Conservation (phyloP, 139 green algal species). For the Chlamydomonas urium region DNA sequence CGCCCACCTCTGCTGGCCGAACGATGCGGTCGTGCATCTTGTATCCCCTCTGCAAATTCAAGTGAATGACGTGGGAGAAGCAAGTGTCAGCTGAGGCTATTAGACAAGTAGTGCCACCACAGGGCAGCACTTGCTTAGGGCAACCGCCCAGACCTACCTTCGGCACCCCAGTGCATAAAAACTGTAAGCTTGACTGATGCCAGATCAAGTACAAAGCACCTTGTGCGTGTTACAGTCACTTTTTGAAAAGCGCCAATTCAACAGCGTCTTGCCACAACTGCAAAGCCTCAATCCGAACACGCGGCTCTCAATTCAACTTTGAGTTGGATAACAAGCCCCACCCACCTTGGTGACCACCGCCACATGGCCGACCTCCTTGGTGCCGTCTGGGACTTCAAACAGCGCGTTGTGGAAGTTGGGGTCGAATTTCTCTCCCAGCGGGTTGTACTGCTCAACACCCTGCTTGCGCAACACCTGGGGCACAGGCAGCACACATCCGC, state of each 20-base stretch:
- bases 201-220: not conserved
- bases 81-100: not conserved
- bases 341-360: slow-evolving; percentile 70
- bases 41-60: slow-evolving; percentile 72
- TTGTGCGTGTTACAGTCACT: not conserved
- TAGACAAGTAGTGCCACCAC: not conserved
- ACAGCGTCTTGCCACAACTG: not conserved
- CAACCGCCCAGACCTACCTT: no score
- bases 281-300: not conserved
- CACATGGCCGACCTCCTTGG: slow-evolving; percentile 73
- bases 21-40: slow-evolving; percentile 76
- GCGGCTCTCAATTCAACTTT: not conserved
- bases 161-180: not conserved
- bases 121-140: no score
- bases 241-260: not conserved
- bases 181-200: not conserved
- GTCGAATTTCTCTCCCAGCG: slow-evolving; percentile 83
- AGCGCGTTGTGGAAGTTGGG: slow-evolving; percentile 91
- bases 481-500: no score
- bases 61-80: not conserved
- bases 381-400: slow-evolving; percentile 79
- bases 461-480: slow-evolving; percentile 72
- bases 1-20: slow-evolving; percentile 81
- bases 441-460: slow-evolving; percentile 68
- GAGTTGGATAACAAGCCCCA: not conserved